Conservation (phyloP, 164 flowering plant species). For the Macadamia integrifolia region DNA sequence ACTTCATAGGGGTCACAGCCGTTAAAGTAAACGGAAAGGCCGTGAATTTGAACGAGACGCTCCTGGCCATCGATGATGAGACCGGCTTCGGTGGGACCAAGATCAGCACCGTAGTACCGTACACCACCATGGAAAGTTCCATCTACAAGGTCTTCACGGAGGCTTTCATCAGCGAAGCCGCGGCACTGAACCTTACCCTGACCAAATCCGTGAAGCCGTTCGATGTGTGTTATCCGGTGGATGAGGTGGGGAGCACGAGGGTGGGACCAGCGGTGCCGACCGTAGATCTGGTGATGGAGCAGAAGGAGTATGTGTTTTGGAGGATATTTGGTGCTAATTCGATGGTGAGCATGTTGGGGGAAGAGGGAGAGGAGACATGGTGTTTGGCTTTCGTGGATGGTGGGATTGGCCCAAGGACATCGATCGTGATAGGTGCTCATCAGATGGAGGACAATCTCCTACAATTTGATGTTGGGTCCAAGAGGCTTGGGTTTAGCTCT, state of each 20-base stretch:
- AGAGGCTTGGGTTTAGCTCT: conserved; percentile 36
- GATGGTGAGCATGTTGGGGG: conserved; percentile 30
- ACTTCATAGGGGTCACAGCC: conserved; percentile 19
- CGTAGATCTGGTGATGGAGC: conserved; percentile 38
- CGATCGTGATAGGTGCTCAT: conserved; percentile 38
- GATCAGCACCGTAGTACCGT: conserved; percentile 28
- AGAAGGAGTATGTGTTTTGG: conserved; percentile 27
- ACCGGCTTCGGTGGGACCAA: conserved; percentile 32
- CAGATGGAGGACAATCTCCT: conserved; percentile 44
- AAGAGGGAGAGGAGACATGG: conserved; percentile 19
- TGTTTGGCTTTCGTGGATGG: conserved; percentile 50
- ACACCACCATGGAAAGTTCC: conserved; percentile 24
- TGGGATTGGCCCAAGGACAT: conserved; percentile 21
- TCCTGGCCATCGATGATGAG: conserved; percentile 17
- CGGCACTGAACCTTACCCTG: conserved; percentile 10
- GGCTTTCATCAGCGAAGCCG: conserved; percentile 23
- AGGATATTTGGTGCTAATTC: conserved; percentile 39
- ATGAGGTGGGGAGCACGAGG: conserved; percentile 7
- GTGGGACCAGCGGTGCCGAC: conserved; percentile 36
- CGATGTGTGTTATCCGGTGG: conserved; percentile 15
- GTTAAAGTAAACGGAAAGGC: conserved; percentile 22
- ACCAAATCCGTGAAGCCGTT: conserved; percentile 19
- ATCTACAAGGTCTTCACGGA: conserved; percentile 21
- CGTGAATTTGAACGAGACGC: conserved; percentile 4
- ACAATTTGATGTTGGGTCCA: conserved; percentile 32